Conservation (phyloP, 768 basidiomycete genomes). For the Macrocybe gigantea region DNA sequence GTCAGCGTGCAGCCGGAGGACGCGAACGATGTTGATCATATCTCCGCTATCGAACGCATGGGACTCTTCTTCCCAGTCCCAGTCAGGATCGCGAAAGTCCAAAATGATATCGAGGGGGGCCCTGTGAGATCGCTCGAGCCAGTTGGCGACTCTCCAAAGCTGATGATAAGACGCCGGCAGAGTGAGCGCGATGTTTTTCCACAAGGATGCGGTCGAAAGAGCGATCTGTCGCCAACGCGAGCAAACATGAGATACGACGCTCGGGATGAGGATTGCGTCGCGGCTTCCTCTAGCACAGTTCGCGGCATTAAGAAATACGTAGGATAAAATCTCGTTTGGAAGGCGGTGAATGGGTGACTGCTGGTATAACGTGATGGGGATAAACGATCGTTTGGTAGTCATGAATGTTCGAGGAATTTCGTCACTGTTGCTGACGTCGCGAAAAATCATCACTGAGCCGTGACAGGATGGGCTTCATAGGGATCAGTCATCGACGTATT, state of each 20-base stretch:
- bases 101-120: conserved; percentile 45
- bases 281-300: conserved; percentile 18
- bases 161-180: conserved; percentile 35
- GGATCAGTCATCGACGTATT: no score
- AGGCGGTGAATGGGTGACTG: conserved; percentile 13
- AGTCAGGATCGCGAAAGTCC: conserved; percentile 53
- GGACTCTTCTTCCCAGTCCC: conserved; percentile 48
- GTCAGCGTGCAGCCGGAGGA: conserved; percentile 36
- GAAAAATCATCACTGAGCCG: conserved; percentile 9
- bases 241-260: conserved; percentile 42
- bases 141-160: conserved; percentile 28
- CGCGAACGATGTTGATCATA: conserved; percentile 39
- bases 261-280: conserved; percentile 20
- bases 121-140: conserved; percentile 37
- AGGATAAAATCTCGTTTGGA: conserved; percentile 30
- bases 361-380: conserved; percentile 5
- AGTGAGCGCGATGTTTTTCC: conserved; percentile 43
- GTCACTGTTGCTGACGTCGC: conserved; percentile 2
- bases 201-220: conserved; percentile 38
- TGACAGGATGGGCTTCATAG: not conserved
- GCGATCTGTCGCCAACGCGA: conserved; percentile 44
- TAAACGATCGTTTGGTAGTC: conserved; percentile 13
- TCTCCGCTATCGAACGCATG: conserved; percentile 37
- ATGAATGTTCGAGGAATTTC: conserved; percentile 6
- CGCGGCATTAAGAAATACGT: conserved; percentile 25